Conservation (phyloP, 306 rosid genomes). For the Prunus kanzakura region DNA sequence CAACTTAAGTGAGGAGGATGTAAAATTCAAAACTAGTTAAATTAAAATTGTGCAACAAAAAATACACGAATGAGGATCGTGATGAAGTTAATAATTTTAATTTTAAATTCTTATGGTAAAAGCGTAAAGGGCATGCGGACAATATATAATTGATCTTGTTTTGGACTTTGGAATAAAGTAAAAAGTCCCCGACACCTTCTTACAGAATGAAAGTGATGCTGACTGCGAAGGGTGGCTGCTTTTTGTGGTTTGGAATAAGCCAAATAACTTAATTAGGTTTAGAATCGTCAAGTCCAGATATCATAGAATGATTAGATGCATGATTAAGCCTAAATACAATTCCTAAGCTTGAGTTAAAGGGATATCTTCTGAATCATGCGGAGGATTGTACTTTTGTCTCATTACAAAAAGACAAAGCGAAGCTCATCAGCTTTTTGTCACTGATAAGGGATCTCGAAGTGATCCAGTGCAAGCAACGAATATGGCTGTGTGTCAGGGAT, state of each 20-base stretch:
- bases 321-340: neutral
- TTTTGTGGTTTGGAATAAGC: neutral
- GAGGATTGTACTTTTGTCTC: conserved; percentile 68
- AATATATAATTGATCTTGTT: neutral
- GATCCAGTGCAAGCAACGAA: conserved; percentile 79
- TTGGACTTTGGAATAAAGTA: conserved; percentile 59
- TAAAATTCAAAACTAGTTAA: neutral
- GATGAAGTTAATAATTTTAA: too few species aligned
- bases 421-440: conserved; percentile 27
- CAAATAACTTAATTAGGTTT: too few species aligned
- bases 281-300: too few species aligned
- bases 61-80: too few species aligned
- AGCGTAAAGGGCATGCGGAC: neutral
- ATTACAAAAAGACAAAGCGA: conserved; percentile 31
- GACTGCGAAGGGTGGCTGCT: neutral
- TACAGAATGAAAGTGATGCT: conserved; percentile 53
- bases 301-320: neutral
- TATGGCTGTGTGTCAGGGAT: conserved; percentile 31
- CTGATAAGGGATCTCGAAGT: conserved; percentile 32
- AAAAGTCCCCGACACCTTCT: conserved; percentile 68
- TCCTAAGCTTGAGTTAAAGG: conserved; percentile 9
- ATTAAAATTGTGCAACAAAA: too few species aligned
- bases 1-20: too few species aligned
- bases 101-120: neutral
- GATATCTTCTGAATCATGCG: conserved; percentile 11